Percentiles rank a stretch among this genome's conserved stretches.
Evolutionary conservation across 2,329 filamentous ascomycete species (phyloP).

Genomic region (Rhytidhysteron rufulum): DNA sequence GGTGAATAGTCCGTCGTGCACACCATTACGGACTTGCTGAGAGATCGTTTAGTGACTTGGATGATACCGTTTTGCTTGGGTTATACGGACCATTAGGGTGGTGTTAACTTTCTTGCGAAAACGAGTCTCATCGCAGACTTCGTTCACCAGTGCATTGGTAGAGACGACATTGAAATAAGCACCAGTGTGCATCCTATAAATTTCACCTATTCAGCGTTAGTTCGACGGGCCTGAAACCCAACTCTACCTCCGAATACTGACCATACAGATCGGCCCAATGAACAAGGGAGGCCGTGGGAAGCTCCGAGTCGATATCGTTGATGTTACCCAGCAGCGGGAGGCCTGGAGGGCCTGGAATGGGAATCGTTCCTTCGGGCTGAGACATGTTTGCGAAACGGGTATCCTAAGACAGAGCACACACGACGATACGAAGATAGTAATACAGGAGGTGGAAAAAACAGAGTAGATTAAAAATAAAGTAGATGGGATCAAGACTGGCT

Average conservation of each 20-base stretch:
- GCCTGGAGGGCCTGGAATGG: slow-evolving; percentile 62
- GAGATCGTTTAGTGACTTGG: no score
- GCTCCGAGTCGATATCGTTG: slow-evolving; percentile 57
- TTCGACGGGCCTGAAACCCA: slow-evolving; percentile 15
- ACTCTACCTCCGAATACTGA: slow-evolving; percentile 25
- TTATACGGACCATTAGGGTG: no score
- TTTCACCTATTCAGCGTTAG: slow-evolving; percentile 17
- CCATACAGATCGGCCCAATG: slow-evolving; percentile 64
- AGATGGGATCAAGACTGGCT: no score
- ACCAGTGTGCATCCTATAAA: slow-evolving; percentile 29
- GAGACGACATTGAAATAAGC: slow-evolving; percentile 26
- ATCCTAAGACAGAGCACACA: no score
- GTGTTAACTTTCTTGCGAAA: slow-evolving; percentile 30
- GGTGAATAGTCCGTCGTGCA: slow-evolving; percentile 40
- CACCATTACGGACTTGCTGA: slow-evolving; percentile 31
- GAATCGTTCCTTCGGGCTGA: slow-evolving; percentile 12
- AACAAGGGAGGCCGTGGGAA: slow-evolving; percentile 53
- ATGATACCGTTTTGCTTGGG: no score
- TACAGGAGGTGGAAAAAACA: no score
- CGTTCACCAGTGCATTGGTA: slow-evolving; percentile 34
- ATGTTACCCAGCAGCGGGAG: slow-evolving; percentile 65
- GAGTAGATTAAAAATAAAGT: no score
- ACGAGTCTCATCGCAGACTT: slow-evolving; percentile 37
- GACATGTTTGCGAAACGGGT: no score
- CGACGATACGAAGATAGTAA: no score